A percentile compares a stretch with the other conserved stretches of the same genome.
Conservation (phyloP, 305 asterid genomes). For the Solanum hybrid region DNA sequence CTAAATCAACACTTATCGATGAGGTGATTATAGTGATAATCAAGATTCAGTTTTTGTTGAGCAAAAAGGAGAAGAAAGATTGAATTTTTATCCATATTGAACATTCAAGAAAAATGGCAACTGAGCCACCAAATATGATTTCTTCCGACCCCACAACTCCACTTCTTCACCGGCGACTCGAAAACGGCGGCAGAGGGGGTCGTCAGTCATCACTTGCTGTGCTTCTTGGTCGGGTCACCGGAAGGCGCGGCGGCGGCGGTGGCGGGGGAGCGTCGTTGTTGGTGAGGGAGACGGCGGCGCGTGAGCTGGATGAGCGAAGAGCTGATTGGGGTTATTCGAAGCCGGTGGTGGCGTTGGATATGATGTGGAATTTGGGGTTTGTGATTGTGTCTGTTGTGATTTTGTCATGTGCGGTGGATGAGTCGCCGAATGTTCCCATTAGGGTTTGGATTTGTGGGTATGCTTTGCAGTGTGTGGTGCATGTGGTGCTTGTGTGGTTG, state of each 20-base stretch:
- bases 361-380: constrained; percentile 80
- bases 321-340: constrained; percentile 95
- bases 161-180: constrained; percentile 50
- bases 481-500: constrained; percentile 67
- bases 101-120: neutral
- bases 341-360: constrained; percentile 84
- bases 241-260: constrained; percentile 44
- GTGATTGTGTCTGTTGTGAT: constrained; percentile 60
- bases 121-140: neutral
- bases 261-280: constrained; percentile 44
- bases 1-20: neutral
- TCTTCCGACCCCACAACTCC: constrained; percentile 18
- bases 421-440: constrained; percentile 64
- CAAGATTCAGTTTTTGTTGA: neutral
- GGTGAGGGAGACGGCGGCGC: constrained; percentile 89
- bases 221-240: constrained; percentile 60
- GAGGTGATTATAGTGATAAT: neutral
- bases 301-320: constrained; percentile 93
- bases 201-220: constrained; percentile 35
- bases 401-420: constrained; percentile 40
- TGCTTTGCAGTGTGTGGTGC: constrained; percentile 79
- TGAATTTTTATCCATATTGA: neutral
- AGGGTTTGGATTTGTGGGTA: constrained; percentile 93
- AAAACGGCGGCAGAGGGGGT: constrained; percentile 25
- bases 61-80: neutral